phyloP scores from a whole-genome alignment of 1,139 yeast genomes.

The Hyphopichia pseudoburtonii region DNA sequence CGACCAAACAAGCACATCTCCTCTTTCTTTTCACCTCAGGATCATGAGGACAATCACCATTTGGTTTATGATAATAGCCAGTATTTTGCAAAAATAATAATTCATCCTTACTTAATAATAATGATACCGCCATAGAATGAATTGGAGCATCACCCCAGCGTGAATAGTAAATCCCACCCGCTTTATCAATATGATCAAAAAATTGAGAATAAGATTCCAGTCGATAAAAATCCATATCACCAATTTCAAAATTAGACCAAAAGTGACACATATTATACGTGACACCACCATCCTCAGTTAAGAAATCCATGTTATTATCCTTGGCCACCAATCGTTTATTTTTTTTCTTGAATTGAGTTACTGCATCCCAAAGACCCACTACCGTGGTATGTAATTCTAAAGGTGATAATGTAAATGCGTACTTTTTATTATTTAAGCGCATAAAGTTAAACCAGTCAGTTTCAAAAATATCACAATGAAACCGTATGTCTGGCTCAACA shows the following conservation, averaged over 20 bases:
- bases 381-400: slow-evolving; percentile 22
- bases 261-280: slow-evolving; percentile 25
- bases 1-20: slow-evolving; percentile 22
- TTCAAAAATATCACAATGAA: slow-evolving; percentile 18
- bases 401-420: slow-evolving; percentile 18
- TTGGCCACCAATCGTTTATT: slow-evolving; percentile 12
- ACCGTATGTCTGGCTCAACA: slow-evolving; percentile 13
- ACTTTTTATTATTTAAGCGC: slow-evolving; percentile 14
- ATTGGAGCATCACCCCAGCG: slow-evolving; percentile 31
- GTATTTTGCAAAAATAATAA: slow-evolving; percentile 19
- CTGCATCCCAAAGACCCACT: slow-evolving; percentile 19
- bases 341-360: slow-evolving; percentile 19
- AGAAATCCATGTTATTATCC: slow-evolving; percentile 10
- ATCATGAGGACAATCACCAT: slow-evolving; percentile 21
- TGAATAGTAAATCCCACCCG: slow-evolving; percentile 24
- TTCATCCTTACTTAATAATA: slow-evolving; percentile 14
- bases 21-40: slow-evolving; percentile 10
- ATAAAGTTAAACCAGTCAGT: slow-evolving; percentile 19
- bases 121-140: slow-evolving; percentile 21
- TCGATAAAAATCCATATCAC: slow-evolving; percentile 18
- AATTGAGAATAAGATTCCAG: slow-evolving; percentile 14
- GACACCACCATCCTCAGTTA: slow-evolving; percentile 13
- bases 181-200: slow-evolving; percentile 18
- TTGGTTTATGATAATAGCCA: slow-evolving; percentile 24
- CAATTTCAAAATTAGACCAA: slow-evolving; percentile 27